Base-by-base conservation (phyloP, 345 rosid species). In the Mercurialis annua region DNA sequence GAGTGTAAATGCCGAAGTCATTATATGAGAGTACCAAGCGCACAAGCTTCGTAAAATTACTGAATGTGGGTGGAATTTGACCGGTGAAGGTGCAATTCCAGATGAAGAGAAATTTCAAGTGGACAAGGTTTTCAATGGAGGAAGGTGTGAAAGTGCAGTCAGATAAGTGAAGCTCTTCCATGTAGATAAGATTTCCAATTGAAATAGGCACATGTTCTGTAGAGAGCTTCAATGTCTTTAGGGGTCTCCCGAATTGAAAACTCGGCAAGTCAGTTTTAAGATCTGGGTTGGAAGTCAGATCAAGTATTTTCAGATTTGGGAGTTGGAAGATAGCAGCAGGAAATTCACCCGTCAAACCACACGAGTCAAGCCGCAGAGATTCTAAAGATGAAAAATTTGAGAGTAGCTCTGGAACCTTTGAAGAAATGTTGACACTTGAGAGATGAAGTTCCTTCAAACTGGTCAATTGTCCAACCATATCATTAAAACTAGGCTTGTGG, bases 1-100 rank as follows among this genome's bases (percentile, higher is more conserved):
- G 36, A 10, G 11, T 2, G n/a, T n/a, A n/a, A n/a, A n/a, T n/a
- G n/a, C n/a, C n/a, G 26, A 46, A 62, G 16, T 18, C 9, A 18
- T 46, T 47, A 18, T 10, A 6, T n/a, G 26, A 21, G 30, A 47
- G 54, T 11, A 17, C 20, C 10, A 63, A 20, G 1, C 2, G 10
- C 1, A 21, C 20, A 23, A 73, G 69, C 20, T 48, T 40, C 58
- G 74, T 46, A 27, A 77, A 77, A 17, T 72, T 59, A 33, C 59
- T 64, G 38, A 76, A 24, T 18, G 80, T 56, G 49, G 73, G 9
- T 3, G 76, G 76, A 21, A 76, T n/a, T 15, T 18, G 26, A 21
- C 80, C 73, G 16, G 56, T 26, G 52, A 76, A 76, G 0, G 14
- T 3, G 66, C 76, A 67, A 31, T 11, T 16, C 0, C 24, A 4